These are phyloP conservation scores for Hemileccinum impolitum DNA, from an alignment of 768 basidiomycete genomes.

Conservation along the genomic window DNA sequence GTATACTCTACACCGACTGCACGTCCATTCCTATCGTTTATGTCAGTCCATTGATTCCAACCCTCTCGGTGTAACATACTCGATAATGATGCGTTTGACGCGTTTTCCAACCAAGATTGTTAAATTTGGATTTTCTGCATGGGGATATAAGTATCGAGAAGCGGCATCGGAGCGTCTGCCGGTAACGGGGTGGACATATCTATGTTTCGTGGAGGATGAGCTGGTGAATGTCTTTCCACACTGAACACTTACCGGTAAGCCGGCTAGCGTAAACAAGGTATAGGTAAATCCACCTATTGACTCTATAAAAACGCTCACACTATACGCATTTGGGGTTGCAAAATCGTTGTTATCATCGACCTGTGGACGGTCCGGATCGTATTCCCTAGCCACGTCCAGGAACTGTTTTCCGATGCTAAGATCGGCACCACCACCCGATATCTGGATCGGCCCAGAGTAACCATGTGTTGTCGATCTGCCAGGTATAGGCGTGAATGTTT, in stretches of 20 bases:
- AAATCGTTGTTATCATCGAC: slow-evolving; percentile 51
- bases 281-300: background rate
- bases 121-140: slow-evolving; percentile 29
- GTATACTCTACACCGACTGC: slow-evolving; percentile 39
- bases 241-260: slow-evolving; percentile 14
- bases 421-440: slow-evolving; percentile 15
- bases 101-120: slow-evolving; percentile 29
- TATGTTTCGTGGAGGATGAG: slow-evolving; percentile 18
- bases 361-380: slow-evolving; percentile 44
- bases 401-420: slow-evolving; percentile 37
- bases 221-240: slow-evolving; percentile 1
- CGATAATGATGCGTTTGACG: slow-evolving; percentile 35
- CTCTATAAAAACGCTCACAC: slow-evolving; percentile 12
- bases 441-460: slow-evolving; percentile 29
- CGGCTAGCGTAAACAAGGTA: slow-evolving; percentile 6
- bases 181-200: slow-evolving; percentile 50
- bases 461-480: slow-evolving; percentile 36
- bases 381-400: slow-evolving; percentile 41
- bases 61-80: slow-evolving; percentile 22
- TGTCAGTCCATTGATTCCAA: background rate
- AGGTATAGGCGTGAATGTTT: slow-evolving; percentile 31
- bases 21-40: slow-evolving; percentile 27
- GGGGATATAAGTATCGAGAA: slow-evolving; percentile 38
- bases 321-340: slow-evolving; percentile 23
- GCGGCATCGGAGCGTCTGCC: slow-evolving; percentile 30